Evolutionary conservation across 495 filamentous ascomycete species (phyloP), one percentile per base, ranked within the genome.

Genomic region (Haplographium delicatum): DNA sequence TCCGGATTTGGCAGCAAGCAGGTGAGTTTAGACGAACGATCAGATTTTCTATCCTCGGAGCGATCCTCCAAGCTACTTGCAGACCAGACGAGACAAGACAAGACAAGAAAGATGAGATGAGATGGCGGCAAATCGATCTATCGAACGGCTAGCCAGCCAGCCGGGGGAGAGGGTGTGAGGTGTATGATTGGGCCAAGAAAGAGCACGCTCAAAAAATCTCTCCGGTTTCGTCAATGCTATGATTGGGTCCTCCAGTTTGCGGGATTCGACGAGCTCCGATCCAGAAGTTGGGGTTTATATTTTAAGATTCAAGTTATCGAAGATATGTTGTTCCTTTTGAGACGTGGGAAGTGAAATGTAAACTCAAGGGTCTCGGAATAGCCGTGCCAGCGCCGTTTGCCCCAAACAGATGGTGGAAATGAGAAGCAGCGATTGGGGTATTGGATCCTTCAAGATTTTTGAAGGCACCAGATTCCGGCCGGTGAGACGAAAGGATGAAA

Each of bases 321-420:
- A 44, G 45, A 38, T n/a, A 42, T 46, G 47, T 35, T 47, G 53
- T 23, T 39, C 37, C 34, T 43, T 51, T 47, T 42, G 37, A 52
- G 48, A 57, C 49, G 27, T 38, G 27, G 33, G 34, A 38, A 39
- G 42, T 39, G 26, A 28, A 30, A 41, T 45, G 20, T 22, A 50
- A 30, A 24, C 35, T 42, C 44, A 31, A 50, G 53, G 49, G 22
- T 42, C 47, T 39, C 30, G 45, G 39, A 22, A 56, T 24, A 53
- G 53, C 39, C 52, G 53, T 50, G 37, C 34, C 44, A 22, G 31
- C 45, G 22, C 45, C 53, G 53, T 60, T 60, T 53, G 57, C 44
- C 25, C 27, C 57, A 60, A 60, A 56, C 53, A 56, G 53, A 48
- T 34, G 22, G 43, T 44, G 48, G 48, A 56, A 54, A 56, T 52